Base-by-base conservation (phyloP, 1,284 basidiomycete species). In the Trichosporon ovoides region DNA sequence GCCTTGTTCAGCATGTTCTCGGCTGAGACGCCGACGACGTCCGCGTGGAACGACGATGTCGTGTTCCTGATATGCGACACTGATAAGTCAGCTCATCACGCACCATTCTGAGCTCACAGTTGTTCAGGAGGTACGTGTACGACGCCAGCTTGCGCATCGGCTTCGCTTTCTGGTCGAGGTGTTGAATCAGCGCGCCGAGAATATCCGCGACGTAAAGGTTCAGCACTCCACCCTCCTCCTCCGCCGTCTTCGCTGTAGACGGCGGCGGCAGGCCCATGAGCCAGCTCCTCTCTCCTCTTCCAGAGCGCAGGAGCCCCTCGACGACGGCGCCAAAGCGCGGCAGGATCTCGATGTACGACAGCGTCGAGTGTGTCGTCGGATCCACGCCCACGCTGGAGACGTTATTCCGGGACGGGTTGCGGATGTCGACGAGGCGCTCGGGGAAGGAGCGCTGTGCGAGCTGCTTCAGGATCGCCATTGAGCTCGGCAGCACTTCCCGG, bases 41-140 rank as follows among this genome's bases (percentile, higher is more conserved):
- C 77, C 6, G 67, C 68, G 22, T 69, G 64, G 49, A 71, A 69
- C 1, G 70, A 72, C 2, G 69, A 60, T 3, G 68, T 70, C 9
- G 73, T 69, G 55, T 77, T 77, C 7, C 76, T 67, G 18, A 78
- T 70, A 61, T 77, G 75, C 7, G 76, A 75, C 28, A 77, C 76
- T 78, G 60, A 37, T 14, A n/a, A n/a, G 46, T 60, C 61, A 58
- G 50, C 7, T 10, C 14, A 18, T 43, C n/a, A n/a, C 3, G n/a
- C 16, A 12, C n/a, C 11, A 35, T 28, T 19, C 31, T 5, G n/a
- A 11, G 66, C 75, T 64, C 52, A 78, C 77, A 53, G 54, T 79
- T 79, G 60, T 78, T 78, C 55, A 79, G 60, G 35, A 75, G 55
- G 55, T 71, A 79, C 7, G 75, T 68, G 12, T 70, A 68, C 3